These are phyloP conservation scores for Neurospora sp. DNA, from an alignment of 495 filamentous ascomycete genomes.

Conservation along the genomic window DNA sequence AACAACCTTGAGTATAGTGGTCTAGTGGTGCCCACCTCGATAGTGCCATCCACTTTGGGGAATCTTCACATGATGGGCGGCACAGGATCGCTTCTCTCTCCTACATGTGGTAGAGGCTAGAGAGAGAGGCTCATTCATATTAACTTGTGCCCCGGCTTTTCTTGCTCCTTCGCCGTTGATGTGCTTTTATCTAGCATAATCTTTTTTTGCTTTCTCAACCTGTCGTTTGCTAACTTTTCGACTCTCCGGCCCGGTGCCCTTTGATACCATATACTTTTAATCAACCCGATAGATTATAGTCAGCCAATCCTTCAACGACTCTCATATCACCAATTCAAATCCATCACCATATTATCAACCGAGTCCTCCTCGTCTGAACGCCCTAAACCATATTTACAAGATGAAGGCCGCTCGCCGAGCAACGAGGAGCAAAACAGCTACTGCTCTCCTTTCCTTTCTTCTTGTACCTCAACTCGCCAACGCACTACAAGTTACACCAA, in stretches of 20 bases:
- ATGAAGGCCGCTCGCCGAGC: slow-evolving; percentile 5
- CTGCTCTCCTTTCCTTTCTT: slow-evolving; percentile 14
- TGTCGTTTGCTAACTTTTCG: neutral
- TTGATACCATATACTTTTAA: neutral
- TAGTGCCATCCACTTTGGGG: slow-evolving; percentile 4
- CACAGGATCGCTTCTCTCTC: slow-evolving; percentile 10
- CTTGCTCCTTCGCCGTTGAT: neutral
- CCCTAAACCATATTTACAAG: neutral
- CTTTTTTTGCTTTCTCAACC: neutral
- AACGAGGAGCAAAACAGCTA: neutral
- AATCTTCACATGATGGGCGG: slow-evolving; percentile 6
- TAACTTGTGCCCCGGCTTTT: neutral
- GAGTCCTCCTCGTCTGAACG: neutral
- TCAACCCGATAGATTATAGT: neutral
- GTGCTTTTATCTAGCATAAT: neutral
- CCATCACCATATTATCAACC: neutral
- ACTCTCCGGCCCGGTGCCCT: neutral
- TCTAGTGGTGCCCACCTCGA: neutral
- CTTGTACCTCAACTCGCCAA: slow-evolving; percentile 14
- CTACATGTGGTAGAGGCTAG: neutral
- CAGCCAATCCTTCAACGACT: neutral
- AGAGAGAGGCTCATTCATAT: neutral
- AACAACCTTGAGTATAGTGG: neutral
- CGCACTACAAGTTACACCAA: slow-evolving; percentile 39
- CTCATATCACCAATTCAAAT: neutral